phyloP scores from a whole-genome alignment of 805 yeast species.

The Candida verbasci region DNA sequence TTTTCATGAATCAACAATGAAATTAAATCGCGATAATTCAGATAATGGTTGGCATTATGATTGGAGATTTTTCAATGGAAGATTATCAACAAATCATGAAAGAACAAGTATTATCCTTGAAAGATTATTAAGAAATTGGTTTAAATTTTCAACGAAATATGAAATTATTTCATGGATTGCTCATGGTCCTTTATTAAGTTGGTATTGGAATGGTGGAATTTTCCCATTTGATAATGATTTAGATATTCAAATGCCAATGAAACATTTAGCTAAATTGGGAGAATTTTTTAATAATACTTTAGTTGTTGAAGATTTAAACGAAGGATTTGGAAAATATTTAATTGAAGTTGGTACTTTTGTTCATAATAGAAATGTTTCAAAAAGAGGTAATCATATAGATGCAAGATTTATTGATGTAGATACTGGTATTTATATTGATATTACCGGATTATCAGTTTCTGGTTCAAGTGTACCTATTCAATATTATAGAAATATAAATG shows the following conservation, averaged over 20 bases:
- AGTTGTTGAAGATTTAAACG: constrained; percentile 27
- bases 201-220: constrained; percentile 29
- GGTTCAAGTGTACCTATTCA: not conserved
- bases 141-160: constrained; percentile 18
- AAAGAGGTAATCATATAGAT: constrained; percentile 23
- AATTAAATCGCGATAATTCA: constrained; percentile 24
- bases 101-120: constrained; percentile 19
- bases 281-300: constrained; percentile 22
- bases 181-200: constrained; percentile 24
- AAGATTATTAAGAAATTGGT: constrained; percentile 23
- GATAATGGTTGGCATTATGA: constrained; percentile 55
- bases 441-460: constrained; percentile 36
- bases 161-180: constrained; percentile 24
- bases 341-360: constrained; percentile 26
- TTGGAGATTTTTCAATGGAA: constrained; percentile 56
- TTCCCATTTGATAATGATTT: constrained; percentile 27
- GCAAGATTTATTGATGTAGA: constrained; percentile 56
- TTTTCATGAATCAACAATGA: constrained; percentile 30
- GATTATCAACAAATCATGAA: constrained; percentile 20
- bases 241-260: constrained; percentile 25
- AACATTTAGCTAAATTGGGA: constrained; percentile 18
- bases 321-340: constrained; percentile 22
- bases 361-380: constrained; percentile 20
- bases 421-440: constrained; percentile 55
- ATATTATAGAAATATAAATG: constrained; percentile 4